Evolutionary conservation across 2,329 filamentous ascomycete genomes (phyloP), one percentile per base, ranked within the genome.

Genomic region (Sporothrix humicola): DNA sequence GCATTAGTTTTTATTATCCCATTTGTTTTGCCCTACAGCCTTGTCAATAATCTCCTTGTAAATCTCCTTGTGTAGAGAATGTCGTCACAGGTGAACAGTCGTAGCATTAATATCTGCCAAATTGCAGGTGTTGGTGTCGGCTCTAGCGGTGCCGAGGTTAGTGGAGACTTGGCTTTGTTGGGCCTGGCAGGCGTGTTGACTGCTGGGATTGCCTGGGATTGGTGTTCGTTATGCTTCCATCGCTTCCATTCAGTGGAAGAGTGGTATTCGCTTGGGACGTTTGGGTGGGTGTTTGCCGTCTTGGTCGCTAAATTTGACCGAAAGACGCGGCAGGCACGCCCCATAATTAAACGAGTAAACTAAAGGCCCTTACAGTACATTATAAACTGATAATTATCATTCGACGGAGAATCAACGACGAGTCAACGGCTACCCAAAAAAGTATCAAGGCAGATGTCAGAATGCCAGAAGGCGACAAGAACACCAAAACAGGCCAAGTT

Each of bases 81-180:
- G 58, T 37, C 58, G 58, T 20, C 58, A 44, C 58, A 63, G 58
- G 58, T 31, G 31, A 20, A 4, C 58, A 44, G 10, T 7, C 23
- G 23, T 26, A 26, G 23, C 23, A 26, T 26, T 1, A 26, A 26
- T 26, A 26, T 26, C 23, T 26, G 23, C 23, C 23, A 26, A 26
- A 26, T 26, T 26, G 23, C 23, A 26, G 23, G 37, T 26, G 31
- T 63, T 26, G 58, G 58, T 42, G 9, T 54, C 13, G 12, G 20
- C 31, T 31, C 6, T 59, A 13, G 61, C 46, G 52, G 23, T 61
- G 69, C 69, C 69, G 69, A 71, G 69, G 69, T 63, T 71, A 71
- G 69, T 71, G 69, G 69, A 56, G 66, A 54, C 4, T 42, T 23
- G 37, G 42, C 31, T 26, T 58, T 10, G n/a, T n/a, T 13, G 26